Base-by-base conservation (phyloP, 192 early-diverging fungal genomes). In the Martensiomyces pterosporus region DNA sequence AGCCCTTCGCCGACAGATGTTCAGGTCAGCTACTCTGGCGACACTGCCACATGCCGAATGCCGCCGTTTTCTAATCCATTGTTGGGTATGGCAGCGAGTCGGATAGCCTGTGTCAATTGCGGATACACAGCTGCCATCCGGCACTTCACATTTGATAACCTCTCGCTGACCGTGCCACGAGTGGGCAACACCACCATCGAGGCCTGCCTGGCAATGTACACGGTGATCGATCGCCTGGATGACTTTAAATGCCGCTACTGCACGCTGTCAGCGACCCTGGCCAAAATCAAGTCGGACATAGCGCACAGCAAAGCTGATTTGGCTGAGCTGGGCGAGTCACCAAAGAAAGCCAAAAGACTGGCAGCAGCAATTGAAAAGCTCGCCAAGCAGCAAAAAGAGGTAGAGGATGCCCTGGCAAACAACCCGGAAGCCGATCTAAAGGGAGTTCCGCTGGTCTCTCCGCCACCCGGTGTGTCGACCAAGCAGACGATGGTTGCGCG, bases 401-500 rank as follows among this genome's bases (percentile, higher is more conserved):
- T 73, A 2, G 53, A 60, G 9, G 18, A 61, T 0, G 69, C 62
- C 21, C 50, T 65, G 12, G 52, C 57, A 2, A 60, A 24, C 24
- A 60, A 61, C 25, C 62, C 62, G 13, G 71, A 75, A 36, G 55
- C 44, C 7, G 61, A 69, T 13, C 57, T 76, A 14, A 43, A 45
- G 33, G 66, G 56, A 9, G 43, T 76, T 14, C 16, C 43, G 19
- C 49, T 76, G 24, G 45, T 23, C 9, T 41, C 33, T n/a, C 65
- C 61, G 27, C 54, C 42, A 16, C 55, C 57, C 3, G 49, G 65
- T 17, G 19, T 48, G 26, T 76, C 88, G 5, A 83, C 80, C 2
- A 91, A 91, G 49, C 88, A 91, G 47, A 85, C 84, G 10, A 84
- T 91, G 79, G 81, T 97, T 66, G 94, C 89, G 6, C 83, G 85